A percentile compares a stretch with the other conserved stretches of the same genome.
Conservation (phyloP, 176 grass and related monocot species). For the Raddia guianensis region DNA sequence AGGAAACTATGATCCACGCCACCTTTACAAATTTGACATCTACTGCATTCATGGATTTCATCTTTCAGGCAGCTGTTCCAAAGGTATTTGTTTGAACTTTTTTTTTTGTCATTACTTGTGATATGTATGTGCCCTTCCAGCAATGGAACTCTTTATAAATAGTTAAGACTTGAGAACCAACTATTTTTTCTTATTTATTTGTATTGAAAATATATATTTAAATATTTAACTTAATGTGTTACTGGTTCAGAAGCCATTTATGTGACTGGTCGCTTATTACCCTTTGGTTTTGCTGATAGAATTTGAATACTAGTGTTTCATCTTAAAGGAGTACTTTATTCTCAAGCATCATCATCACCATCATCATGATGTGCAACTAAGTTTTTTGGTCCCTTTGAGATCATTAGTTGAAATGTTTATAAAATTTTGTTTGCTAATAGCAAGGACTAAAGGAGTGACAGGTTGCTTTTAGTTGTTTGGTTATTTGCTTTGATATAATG, state of each 20-base stretch:
- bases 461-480: neutral
- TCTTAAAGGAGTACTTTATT: neutral
- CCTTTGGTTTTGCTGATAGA: conserved; percentile 2
- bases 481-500: neutral
- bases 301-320: neutral
- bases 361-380: neutral
- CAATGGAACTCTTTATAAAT: neutral
- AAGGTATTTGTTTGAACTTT: conserved; percentile 59
- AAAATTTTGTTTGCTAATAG: neutral
- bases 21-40: conserved; percentile 89
- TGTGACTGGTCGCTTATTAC: neutral
- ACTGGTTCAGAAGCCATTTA: conserved; percentile 4
- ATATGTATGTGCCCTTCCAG: neutral
- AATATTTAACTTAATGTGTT: conserved; percentile 23
- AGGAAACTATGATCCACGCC: conserved; percentile 70
- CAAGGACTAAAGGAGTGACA: neutral
- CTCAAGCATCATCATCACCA: neutral
- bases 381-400: conserved; percentile 15
- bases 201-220: conserved; percentile 1
- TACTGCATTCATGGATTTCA: conserved; percentile 72
- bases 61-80: conserved; percentile 98
- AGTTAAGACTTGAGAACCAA: neutral
- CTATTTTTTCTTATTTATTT: conserved; percentile 1
- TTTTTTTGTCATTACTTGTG: conserved; percentile 9
- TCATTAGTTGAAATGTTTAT: neutral